Percentiles rank a stretch among this genome's conserved stretches.
Evolutionary conservation across 2,329 filamentous ascomycete genomes (phyloP).

Genomic region (Dothidotthia symphoricarpi): DNA sequence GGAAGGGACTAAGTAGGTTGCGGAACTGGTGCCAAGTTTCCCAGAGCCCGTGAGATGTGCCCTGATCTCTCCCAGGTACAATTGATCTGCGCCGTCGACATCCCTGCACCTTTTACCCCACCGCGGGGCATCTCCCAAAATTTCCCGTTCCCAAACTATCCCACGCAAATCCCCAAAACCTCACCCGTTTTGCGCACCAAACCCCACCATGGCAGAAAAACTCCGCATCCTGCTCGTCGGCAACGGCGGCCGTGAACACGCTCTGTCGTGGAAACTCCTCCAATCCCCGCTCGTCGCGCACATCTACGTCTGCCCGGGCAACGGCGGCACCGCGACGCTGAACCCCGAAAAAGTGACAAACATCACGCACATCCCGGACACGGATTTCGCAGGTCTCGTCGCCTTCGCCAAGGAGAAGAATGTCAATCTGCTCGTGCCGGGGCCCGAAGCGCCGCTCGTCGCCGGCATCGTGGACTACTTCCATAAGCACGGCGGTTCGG

Average conservation of each 20-base stretch:
- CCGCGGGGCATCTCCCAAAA: too few relatives aligned
- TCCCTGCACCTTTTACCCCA: too few relatives aligned
- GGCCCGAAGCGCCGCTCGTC: conserved; percentile 90
- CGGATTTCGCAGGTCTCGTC: conserved; percentile 77
- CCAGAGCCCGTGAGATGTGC: too few relatives aligned
- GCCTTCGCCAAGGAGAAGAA: conserved; percentile 69
- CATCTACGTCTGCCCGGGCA: conserved; percentile 71
- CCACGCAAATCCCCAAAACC: too few relatives aligned
- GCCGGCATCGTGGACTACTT: conserved; percentile 87
- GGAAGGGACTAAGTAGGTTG: too few relatives aligned
- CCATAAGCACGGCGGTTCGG: conserved; percentile 49
- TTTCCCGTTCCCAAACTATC: too few relatives aligned
- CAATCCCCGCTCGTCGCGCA: conserved; percentile 76
- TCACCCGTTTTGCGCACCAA: too few relatives aligned
- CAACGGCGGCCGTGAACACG: conserved; percentile 92
- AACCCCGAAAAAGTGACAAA: conserved; percentile 65
- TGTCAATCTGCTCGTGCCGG: conserved; percentile 82
- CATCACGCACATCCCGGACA: conserved; percentile 63
- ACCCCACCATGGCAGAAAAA: conserved; percentile 30
- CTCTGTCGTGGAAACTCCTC: conserved; percentile 88
- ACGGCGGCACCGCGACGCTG: conserved; percentile 69
- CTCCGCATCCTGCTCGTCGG: conserved; percentile 73
- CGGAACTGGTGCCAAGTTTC: too few relatives aligned
- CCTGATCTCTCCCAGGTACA: too few relatives aligned
- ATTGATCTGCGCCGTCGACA: too few relatives aligned